A percentile compares a stretch with the other conserved stretches of the same genome.
Conservation (phyloP, 192 early-diverging fungal genomes). For the Umbelopsis ramanniana region DNA sequence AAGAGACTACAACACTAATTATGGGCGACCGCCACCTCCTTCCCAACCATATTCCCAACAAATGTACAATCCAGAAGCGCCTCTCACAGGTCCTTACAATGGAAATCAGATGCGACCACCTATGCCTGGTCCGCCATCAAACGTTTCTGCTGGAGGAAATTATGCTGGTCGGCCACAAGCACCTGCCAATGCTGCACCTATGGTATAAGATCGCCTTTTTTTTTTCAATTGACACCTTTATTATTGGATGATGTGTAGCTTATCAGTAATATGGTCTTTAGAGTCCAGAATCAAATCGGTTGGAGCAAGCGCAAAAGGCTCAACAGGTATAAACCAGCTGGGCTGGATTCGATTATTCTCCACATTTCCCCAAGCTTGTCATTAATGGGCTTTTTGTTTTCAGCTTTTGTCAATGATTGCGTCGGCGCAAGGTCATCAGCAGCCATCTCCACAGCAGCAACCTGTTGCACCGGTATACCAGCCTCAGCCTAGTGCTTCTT, state of each 20-base stretch:
- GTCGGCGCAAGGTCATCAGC: conserved; percentile 15
- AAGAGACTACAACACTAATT: neutral
- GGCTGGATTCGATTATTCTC: neutral
- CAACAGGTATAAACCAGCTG: conserved; percentile 13
- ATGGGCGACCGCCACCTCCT: conserved; percentile 1
- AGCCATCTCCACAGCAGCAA: neutral
- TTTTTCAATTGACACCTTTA: neutral
- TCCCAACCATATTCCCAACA: neutral
- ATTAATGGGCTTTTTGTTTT: neutral
- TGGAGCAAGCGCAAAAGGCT: conserved; percentile 39
- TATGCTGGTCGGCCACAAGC: neutral
- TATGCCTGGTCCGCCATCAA: neutral
- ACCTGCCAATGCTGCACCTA: neutral
- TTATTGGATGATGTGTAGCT: neutral
- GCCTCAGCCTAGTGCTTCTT: neutral
- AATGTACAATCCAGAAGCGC: conserved; percentile 2
- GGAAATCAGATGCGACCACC: conserved; percentile 5
- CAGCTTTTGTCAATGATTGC: conserved; percentile 31
- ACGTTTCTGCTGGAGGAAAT: neutral
- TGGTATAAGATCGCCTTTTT: neutral
- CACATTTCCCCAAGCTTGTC: too few relatives aligned
- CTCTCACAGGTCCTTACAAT: neutral
- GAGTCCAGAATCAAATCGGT: conserved; percentile 13
- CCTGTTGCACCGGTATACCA: neutral
- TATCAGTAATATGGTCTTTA: neutral